A percentile compares a stretch with the other conserved stretches of the same genome.
These are phyloP conservation scores for Marchantia paleacea DNA, from an alignment of 225 moss, liverwort and hornwort genomes.

Conservation along the genomic window DNA sequence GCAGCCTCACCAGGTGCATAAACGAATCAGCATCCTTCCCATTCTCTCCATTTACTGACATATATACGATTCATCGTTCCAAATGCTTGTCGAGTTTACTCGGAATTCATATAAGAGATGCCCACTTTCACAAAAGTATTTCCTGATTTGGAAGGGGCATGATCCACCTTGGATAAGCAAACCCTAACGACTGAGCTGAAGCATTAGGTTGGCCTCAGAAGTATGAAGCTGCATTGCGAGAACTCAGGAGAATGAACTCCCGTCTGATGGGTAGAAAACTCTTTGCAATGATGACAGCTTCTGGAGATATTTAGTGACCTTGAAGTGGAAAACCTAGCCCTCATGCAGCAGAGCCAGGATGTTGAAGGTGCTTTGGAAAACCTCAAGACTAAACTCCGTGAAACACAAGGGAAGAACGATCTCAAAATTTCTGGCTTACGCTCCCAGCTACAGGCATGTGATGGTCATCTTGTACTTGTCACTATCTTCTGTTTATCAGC, in stretches of 20 bases:
- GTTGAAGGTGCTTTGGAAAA: slow-evolving; percentile 71
- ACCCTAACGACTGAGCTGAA: neutral
- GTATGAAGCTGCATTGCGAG: no score
- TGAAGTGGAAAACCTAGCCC: slow-evolving; percentile 70
- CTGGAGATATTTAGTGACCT: slow-evolving; percentile 75
- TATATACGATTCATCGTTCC: no score
- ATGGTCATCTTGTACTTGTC: neutral
- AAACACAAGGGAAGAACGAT: slow-evolving; percentile 54
- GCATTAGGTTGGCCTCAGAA: neutral
- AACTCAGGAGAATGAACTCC: no score
- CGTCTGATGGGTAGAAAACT: no score
- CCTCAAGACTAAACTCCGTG: slow-evolving; percentile 63
- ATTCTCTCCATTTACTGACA: neutral
- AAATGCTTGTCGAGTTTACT: no score
- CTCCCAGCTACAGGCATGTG: slow-evolving; percentile 52
- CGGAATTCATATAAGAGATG: no score
- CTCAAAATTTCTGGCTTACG: slow-evolving; percentile 53
- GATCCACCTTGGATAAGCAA: no score
- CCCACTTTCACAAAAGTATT: no score
- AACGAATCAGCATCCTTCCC: neutral
- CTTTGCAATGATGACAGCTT: slow-evolving; percentile 42
- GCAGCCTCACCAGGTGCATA: slow-evolving; percentile 65
- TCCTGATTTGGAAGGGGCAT: no score
- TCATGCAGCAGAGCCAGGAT: slow-evolving; percentile 89
- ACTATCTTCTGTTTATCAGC: neutral